phyloP scores from a whole-genome alignment of 371 early-diverging fungal species.

The Thermomucor indicae-seudaticae region DNA sequence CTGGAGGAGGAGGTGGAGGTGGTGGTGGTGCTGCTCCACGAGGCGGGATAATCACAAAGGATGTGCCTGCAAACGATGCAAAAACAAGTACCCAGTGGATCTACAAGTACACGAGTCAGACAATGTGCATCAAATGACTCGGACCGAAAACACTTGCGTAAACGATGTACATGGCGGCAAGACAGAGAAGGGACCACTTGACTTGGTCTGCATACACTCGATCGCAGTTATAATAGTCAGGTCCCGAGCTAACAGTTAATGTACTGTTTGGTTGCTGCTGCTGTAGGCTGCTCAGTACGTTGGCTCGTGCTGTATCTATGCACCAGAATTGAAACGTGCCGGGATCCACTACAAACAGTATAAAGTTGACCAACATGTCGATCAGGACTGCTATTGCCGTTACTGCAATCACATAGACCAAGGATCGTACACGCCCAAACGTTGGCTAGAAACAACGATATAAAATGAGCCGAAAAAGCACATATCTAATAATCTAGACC shows the following conservation, averaged over 20 bases:
- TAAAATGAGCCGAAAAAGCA: not conserved
- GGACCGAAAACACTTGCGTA: conserved; percentile 27
- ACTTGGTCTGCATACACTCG: conserved; percentile 36
- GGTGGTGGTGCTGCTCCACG: conserved; percentile 1
- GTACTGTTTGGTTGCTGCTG: not conserved
- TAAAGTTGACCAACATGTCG: conserved; percentile 16
- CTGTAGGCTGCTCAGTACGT: not conserved
- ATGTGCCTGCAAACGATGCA: conserved; percentile 12
- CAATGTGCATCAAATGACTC: not conserved
- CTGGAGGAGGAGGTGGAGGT: not conserved
- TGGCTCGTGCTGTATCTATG: conserved; percentile 6
- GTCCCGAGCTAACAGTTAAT: not conserved
- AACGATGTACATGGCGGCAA: conserved; percentile 27
- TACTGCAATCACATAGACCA: conserved; percentile 11
- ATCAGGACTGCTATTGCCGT: conserved; percentile 5
- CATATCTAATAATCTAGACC: not conserved
- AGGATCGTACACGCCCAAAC: conserved; percentile 5
- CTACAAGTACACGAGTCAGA: not conserved
- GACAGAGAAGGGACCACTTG: conserved; percentile 37
- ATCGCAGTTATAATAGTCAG: conserved; percentile 40
- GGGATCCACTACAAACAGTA: conserved; percentile 11
- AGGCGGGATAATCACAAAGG: conserved; percentile 10
- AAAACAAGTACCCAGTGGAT: conserved; percentile 14
- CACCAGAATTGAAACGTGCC: conserved; percentile 9
- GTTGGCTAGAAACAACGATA: conserved; percentile 1